Percentiles rank a stretch among this genome's conserved stretches.
Evolutionary conservation across 768 basidiomycete genomes (phyloP).

Genomic region (Mycena chlorophos): DNA sequence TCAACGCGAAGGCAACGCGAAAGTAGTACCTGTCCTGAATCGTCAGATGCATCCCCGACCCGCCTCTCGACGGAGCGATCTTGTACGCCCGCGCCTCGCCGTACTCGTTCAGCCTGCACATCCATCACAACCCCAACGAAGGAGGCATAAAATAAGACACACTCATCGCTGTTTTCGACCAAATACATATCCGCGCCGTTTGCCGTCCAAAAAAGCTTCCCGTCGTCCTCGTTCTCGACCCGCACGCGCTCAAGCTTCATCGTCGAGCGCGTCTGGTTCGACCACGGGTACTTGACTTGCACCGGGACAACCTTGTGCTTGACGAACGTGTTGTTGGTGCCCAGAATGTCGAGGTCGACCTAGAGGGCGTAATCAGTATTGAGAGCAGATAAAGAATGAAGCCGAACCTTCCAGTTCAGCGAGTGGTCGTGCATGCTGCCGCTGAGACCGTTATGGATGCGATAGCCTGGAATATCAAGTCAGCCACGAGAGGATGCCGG

Average conservation of each 20-base stretch:
- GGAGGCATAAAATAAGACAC: no score
- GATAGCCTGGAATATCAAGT: slow-evolving; percentile 15
- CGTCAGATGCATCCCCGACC: slow-evolving; percentile 28
- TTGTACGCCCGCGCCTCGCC: slow-evolving; percentile 48
- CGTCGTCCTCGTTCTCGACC: slow-evolving; percentile 45
- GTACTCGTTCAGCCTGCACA: slow-evolving; percentile 41
- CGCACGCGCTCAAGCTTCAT: slow-evolving; percentile 38
- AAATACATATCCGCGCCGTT: slow-evolving; percentile 51
- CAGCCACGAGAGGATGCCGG: background rate
- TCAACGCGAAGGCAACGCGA: background rate
- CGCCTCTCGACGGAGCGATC: slow-evolving; percentile 44
- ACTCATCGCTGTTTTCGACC: slow-evolving; percentile 43
- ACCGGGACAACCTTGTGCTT: slow-evolving; percentile 45
- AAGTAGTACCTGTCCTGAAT: slow-evolving; percentile 23
- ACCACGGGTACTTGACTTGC: slow-evolving; percentile 46
- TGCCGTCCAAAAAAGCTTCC: slow-evolving; percentile 40
- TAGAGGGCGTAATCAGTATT: no score
- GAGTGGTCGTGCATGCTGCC: slow-evolving; percentile 58
- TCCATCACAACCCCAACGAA: background rate
- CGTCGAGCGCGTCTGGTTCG: slow-evolving; percentile 33
- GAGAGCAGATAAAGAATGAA: no score
- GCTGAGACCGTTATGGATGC: slow-evolving; percentile 21
- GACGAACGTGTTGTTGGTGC: slow-evolving; percentile 51
- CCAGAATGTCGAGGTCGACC: slow-evolving; percentile 56
- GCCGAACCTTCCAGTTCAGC: slow-evolving; percentile 55